Conservation (phyloP, 2,329 filamentous ascomycete genomes). For the Dendryphion nanum region DNA sequence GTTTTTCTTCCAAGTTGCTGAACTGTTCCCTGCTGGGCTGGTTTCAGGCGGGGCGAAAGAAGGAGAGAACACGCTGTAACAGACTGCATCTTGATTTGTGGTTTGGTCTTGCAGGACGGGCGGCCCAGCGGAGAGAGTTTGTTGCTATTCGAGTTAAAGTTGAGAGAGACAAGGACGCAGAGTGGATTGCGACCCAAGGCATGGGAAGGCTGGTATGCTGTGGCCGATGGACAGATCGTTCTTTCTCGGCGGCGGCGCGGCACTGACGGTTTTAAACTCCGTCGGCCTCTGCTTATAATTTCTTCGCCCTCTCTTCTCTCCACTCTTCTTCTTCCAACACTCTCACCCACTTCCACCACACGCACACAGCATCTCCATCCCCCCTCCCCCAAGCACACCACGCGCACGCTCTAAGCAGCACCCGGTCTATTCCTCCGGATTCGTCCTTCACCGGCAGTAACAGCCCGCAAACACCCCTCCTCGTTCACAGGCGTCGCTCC, state of each 20-base stretch:
- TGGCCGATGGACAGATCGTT: not conserved
- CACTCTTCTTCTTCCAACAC: not conserved
- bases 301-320: not conserved
- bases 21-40: too few species aligned
- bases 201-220: not conserved
- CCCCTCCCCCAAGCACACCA: not conserved
- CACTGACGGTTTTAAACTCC: slow-evolving; percentile 1
- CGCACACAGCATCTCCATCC: not conserved
- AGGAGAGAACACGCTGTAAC: too few species aligned
- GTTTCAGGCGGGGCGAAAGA: too few species aligned
- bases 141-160: too few species aligned
- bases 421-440: too few species aligned
- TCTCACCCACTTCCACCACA: not conserved
- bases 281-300: not conserved
- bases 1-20: too few species aligned
- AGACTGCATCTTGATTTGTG: too few species aligned
- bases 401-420: slow-evolving; percentile 1
- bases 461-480: slow-evolving; percentile 4
- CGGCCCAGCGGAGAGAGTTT: too few species aligned
- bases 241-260: slow-evolving; percentile 1
- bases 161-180: too few species aligned
- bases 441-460: not conserved
- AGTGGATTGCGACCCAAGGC: too few species aligned
- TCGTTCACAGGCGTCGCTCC: slow-evolving; percentile 14
- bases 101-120: too few species aligned